phyloP scores from a whole-genome alignment of 2,329 filamentous ascomycete species.

The Trichoderma asperellum region DNA sequence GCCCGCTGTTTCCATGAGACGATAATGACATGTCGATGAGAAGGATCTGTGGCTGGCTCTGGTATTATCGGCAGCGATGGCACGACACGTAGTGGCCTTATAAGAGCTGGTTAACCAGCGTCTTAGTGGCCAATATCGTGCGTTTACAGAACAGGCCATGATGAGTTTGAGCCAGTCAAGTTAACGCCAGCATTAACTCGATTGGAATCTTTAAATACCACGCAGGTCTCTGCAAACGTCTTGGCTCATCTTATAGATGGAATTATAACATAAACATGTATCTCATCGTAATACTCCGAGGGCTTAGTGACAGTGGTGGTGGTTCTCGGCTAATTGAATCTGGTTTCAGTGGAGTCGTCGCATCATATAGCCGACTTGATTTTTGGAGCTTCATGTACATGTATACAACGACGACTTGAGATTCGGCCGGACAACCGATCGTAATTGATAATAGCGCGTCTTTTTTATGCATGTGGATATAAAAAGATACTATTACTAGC shows the following conservation, averaged over 20 bases:
- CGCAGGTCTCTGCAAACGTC: too few relatives aligned
- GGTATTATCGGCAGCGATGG: background rate
- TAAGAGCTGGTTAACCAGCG: background rate
- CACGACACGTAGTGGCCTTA: background rate
- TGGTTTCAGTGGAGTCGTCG: conserved; percentile 1
- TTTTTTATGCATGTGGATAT: background rate
- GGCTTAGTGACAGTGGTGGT: background rate
- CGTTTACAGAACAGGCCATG: background rate
- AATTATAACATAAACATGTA: background rate
- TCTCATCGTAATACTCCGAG: background rate
- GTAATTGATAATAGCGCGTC: too few relatives aligned
- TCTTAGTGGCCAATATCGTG: background rate
- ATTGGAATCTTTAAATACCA: background rate
- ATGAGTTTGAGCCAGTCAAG: background rate
- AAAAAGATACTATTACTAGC: background rate
- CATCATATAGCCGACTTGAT: conserved; percentile 21
- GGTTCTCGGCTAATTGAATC: conserved; percentile 16
- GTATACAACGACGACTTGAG: background rate
- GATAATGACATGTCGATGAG: conserved; percentile 41
- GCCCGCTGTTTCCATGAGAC: conserved; percentile 71
- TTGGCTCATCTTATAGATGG: background rate
- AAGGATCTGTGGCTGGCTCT: conserved; percentile 34
- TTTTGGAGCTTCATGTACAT: background rate
- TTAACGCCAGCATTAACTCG: background rate
- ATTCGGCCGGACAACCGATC: background rate